Conservation (phyloP, 768 basidiomycete species). For the Podaxis sp. region DNA sequence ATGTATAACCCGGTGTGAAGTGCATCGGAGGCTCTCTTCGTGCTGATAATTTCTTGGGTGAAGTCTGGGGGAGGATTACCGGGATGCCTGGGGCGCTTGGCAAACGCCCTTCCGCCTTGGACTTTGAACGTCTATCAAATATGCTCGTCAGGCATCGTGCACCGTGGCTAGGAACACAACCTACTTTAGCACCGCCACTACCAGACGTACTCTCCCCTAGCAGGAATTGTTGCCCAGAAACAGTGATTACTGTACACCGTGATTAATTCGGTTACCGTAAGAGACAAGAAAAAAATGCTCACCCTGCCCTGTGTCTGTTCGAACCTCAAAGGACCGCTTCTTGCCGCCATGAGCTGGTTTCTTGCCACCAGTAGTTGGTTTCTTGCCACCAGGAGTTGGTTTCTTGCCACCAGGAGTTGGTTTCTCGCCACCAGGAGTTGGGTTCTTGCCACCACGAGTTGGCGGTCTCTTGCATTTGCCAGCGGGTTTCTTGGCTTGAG, state of each 20-base stretch:
- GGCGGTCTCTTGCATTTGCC: too few relatives aligned
- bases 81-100: not conserved
- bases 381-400: not conserved
- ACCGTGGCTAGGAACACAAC: not conserved
- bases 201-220: not conserved
- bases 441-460: too few relatives aligned
- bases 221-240: not conserved
- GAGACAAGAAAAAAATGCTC: not conserved
- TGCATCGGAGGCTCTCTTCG: not conserved
- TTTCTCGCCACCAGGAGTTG: too few relatives aligned
- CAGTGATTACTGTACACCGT: not conserved
- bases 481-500: too few relatives aligned
- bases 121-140: not conserved
- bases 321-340: not conserved
- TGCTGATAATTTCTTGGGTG: not conserved
- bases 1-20: not conserved
- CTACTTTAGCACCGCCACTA: not conserved
- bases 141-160: not conserved
- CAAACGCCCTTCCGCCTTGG: not conserved
- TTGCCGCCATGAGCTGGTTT: not conserved
- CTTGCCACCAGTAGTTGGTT: not conserved
- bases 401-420: too few relatives aligned
- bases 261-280: not conserved
- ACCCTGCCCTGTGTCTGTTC: not conserved
- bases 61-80: not conserved